Evolutionary conservation across 2,329 filamentous ascomycete species (phyloP).

Genomic region (Triangularia verruculosa): DNA sequence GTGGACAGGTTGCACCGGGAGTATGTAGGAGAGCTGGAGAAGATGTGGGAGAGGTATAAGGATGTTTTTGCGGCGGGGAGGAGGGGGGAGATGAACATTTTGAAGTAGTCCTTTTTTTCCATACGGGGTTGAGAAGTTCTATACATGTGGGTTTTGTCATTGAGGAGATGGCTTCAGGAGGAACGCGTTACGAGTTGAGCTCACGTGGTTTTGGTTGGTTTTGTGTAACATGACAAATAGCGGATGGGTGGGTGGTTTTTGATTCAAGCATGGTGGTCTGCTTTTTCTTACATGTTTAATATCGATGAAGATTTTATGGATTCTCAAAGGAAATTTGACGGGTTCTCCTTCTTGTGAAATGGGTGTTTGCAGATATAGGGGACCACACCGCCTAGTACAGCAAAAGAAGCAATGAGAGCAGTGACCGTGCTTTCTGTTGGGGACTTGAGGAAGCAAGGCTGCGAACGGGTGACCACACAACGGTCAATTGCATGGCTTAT

Average conservation of each 20-base stretch:
- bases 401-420: neutral
- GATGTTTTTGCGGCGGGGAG: constrained; percentile 66
- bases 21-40: constrained; percentile 73
- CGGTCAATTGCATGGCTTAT: neutral
- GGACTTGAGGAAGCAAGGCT: neutral
- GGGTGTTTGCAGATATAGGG: neutral
- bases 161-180: neutral
- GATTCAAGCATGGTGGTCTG: neutral
- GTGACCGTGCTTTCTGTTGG: neutral
- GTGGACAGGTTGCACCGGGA: constrained; percentile 75
- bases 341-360: neutral
- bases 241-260: neutral
- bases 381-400: neutral
- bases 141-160: neutral
- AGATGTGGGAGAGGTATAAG: constrained; percentile 75
- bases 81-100: constrained; percentile 63
- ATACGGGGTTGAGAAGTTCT: too few relatives aligned
- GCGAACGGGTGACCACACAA: neutral
- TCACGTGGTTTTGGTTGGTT: neutral
- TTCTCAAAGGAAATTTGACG: neutral
- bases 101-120: constrained; percentile 33
- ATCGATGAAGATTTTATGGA: neutral
- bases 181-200: neutral
- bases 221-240: neutral
- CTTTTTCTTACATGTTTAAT: neutral